These are phyloP conservation scores for Tremella mesenterica DNA, from an alignment of 768 basidiomycete species.

Conservation along the genomic window DNA sequence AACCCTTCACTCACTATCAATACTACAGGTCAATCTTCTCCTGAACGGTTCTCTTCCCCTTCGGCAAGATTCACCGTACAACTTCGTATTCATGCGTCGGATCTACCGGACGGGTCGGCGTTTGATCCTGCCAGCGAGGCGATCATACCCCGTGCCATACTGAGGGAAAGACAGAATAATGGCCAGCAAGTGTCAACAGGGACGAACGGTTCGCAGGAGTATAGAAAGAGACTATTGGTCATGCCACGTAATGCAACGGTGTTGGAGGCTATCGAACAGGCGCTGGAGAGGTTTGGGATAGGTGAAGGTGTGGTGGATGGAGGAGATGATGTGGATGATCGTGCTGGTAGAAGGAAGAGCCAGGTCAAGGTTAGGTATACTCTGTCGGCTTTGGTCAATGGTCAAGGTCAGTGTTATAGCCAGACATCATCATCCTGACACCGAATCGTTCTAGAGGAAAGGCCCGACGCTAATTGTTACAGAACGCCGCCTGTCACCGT, in stretches of 20 bases:
- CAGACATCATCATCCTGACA: not conserved
- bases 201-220: constrained; percentile 6
- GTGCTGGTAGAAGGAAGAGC: constrained; percentile 70
- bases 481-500: constrained; percentile 73
- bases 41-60: constrained; percentile 52
- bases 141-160: constrained; percentile 73
- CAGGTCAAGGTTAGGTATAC: constrained; percentile 70
- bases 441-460: constrained; percentile 1
- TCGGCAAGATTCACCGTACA: constrained; percentile 78
- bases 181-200: constrained; percentile 3
- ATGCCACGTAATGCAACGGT: constrained; percentile 93
- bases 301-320: constrained; percentile 96
- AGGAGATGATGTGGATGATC: constrained; percentile 95
- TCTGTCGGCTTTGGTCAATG: constrained; percentile 55
- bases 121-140: constrained; percentile 91
- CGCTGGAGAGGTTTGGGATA: constrained; percentile 88
- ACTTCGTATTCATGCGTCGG: constrained; percentile 74
- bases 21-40: constrained; percentile 21
- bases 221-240: constrained; percentile 55
- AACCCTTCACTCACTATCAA: constrained; percentile 30
- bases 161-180: constrained; percentile 53
- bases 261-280: constrained; percentile 88
- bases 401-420: constrained; percentile 54
- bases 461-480: constrained; percentile 8
- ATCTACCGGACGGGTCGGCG: constrained; percentile 86